Conservation (phyloP, 768 basidiomycete species). For the Psilocybe sp. region DNA sequence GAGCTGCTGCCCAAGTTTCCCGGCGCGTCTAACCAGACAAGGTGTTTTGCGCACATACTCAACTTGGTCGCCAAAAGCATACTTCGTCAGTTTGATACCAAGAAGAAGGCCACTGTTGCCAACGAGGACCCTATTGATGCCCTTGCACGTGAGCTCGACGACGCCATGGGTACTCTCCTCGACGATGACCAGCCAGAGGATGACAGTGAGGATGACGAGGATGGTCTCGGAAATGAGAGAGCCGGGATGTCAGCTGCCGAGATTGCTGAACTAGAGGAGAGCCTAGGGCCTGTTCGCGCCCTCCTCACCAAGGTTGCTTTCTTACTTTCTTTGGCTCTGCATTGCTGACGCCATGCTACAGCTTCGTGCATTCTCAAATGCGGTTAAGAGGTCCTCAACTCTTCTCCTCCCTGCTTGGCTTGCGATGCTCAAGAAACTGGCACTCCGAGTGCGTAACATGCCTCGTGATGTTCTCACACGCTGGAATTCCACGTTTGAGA, state of each 20-base stretch:
- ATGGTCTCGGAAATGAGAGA: not conserved
- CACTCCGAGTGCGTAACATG: too few relatives aligned
- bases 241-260: not conserved
- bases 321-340: too few relatives aligned
- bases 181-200: not conserved
- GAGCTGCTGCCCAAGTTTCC: not conserved
- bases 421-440: too few relatives aligned
- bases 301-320: not conserved
- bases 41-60: slow-evolving; percentile 5
- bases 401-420: too few relatives aligned
- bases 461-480: too few relatives aligned
- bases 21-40: not conserved
- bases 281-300: not conserved
- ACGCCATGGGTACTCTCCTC: not conserved
- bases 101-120: not conserved
- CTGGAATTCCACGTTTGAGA: too few relatives aligned
- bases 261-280: too few relatives aligned
- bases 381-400: too few relatives aligned
- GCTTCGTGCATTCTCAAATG: too few relatives aligned
- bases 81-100: not conserved
- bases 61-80: not conserved
- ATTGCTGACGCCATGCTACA: too few relatives aligned
- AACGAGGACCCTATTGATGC: not conserved
- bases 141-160: not conserved
- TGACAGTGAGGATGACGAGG: not conserved